Conservation (phyloP, 1,139 yeast species). For the Torulaspora globosa region DNA sequence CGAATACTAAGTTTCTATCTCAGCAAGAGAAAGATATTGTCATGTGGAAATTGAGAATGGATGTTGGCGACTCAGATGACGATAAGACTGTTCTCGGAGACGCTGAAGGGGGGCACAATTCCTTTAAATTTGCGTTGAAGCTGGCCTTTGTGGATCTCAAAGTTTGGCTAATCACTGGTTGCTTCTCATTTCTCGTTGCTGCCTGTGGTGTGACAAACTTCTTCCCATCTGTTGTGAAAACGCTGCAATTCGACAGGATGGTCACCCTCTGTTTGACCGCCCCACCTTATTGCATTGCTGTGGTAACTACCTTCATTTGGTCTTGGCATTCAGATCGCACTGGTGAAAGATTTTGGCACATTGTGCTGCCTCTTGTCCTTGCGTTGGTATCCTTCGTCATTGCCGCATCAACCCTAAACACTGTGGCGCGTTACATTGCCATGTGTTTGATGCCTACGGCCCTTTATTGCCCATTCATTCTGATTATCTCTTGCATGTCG, state of each 20-base stretch:
- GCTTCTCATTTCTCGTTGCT: constrained; percentile 50
- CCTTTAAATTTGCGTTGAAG: constrained; percentile 41
- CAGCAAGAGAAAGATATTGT: constrained; percentile 48
- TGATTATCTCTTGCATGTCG: constrained; percentile 55
- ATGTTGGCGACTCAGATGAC: constrained; percentile 52
- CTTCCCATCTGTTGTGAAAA: constrained; percentile 57
- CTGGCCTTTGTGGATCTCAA: constrained; percentile 45
- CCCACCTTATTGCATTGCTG: constrained; percentile 57
- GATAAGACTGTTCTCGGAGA: constrained; percentile 43
- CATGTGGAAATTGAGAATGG: constrained; percentile 51
- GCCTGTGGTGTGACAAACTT: constrained; percentile 58
- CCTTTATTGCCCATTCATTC: constrained; percentile 53
- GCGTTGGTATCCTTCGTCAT: constrained; percentile 51
- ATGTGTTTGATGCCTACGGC: constrained; percentile 62
- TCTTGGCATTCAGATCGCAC: constrained; percentile 56
- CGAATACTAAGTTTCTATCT: constrained; percentile 49
- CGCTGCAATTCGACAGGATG: constrained; percentile 48
- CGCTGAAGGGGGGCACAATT: constrained; percentile 35
- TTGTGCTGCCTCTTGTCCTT: constrained; percentile 44
- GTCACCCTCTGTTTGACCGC: constrained; percentile 55
- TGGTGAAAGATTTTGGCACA: constrained; percentile 55
- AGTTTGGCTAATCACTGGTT: constrained; percentile 47
- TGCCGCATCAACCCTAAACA: constrained; percentile 51
- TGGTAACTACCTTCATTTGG: constrained; percentile 50
- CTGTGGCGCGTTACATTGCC: constrained; percentile 57